Conservation (phyloP, 352 stramenopile species). For the Globisporangium echinulatum region DNA sequence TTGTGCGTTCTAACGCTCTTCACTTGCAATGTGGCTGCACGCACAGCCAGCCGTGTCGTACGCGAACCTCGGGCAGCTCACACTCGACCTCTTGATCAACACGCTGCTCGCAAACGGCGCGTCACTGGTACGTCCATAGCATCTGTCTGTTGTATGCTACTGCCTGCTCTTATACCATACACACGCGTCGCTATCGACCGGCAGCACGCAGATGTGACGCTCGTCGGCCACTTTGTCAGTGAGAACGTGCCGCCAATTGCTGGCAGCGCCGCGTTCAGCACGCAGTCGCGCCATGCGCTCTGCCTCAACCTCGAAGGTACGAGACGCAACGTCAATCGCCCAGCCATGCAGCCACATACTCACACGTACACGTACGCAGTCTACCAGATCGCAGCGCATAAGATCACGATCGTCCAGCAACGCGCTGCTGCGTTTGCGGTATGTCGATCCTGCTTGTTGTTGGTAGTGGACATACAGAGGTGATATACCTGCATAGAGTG, state of each 20-base stretch:
- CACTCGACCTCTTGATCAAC: constrained; percentile 72
- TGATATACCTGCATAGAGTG: neutral
- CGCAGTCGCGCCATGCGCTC: constrained; percentile 33
- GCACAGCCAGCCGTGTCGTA: constrained; percentile 71
- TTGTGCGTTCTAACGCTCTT: neutral
- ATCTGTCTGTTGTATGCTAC: neutral
- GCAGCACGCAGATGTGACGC: constrained; percentile 32
- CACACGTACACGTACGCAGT: constrained; percentile 22
- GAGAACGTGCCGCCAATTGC: constrained; percentile 54
- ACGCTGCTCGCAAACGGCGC: constrained; percentile 50
- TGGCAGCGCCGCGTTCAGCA: constrained; percentile 44
- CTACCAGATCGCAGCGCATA: constrained; percentile 51
- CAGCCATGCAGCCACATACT: neutral
- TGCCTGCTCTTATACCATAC: neutral
- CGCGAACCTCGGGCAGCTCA: constrained; percentile 77
- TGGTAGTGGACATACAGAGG: too few relatives aligned
- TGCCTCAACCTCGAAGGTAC: constrained; percentile 75
- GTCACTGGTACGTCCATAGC: constrained; percentile 27
- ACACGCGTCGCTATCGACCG: neutral
- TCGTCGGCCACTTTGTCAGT: constrained; percentile 56
- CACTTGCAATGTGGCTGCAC: neutral
- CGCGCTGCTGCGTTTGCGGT: constrained; percentile 47
- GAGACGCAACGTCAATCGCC: neutral
- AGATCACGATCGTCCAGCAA: constrained; percentile 75
- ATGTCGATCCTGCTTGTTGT: neutral